These are phyloP conservation scores for Candida orba DNA, from an alignment of 805 yeast species.

Conservation along the genomic window DNA sequence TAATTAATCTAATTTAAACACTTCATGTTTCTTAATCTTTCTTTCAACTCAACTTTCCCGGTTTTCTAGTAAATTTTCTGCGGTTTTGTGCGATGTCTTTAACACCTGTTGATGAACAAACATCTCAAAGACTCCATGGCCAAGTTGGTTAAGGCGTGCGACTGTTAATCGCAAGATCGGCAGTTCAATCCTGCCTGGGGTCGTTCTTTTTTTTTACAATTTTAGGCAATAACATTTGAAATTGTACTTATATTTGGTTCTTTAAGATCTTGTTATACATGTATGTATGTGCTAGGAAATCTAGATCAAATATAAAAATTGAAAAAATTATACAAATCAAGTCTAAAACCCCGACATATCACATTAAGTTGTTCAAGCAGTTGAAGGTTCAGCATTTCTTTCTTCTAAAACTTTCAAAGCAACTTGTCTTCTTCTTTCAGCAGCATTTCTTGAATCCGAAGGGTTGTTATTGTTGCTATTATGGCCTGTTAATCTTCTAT, in stretches of 20 bases:
- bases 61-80: too few relatives aligned
- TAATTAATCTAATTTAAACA: too few relatives aligned
- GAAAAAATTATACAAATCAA: too few relatives aligned
- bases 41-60: too few relatives aligned
- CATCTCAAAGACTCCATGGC: slow-evolving; percentile 25
- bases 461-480: not conserved
- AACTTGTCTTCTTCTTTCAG: slow-evolving; percentile 71
- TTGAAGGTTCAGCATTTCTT: slow-evolving; percentile 31
- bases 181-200: slow-evolving; percentile 47
- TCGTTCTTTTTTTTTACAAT: slow-evolving; percentile 24
- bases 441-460: slow-evolving; percentile 41
- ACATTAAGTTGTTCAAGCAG: not conserved
- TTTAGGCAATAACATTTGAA: too few relatives aligned
- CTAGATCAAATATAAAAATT: too few relatives aligned
- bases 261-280: too few relatives aligned
- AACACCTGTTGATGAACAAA: too few relatives aligned
- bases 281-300: too few relatives aligned
- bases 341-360: not conserved
- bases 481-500: slow-evolving; percentile 38
- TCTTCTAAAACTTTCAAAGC: slow-evolving; percentile 72
- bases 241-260: too few relatives aligned
- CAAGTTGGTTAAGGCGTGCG: slow-evolving; percentile 39
- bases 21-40: too few relatives aligned
- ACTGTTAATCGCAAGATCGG: slow-evolving; percentile 45
- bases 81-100: too few relatives aligned